Percentiles rank a stretch among this genome's conserved stretches.
Evolutionary conservation across 768 basidiomycete species (phyloP).

Genomic region (Hygrophorus russula): DNA sequence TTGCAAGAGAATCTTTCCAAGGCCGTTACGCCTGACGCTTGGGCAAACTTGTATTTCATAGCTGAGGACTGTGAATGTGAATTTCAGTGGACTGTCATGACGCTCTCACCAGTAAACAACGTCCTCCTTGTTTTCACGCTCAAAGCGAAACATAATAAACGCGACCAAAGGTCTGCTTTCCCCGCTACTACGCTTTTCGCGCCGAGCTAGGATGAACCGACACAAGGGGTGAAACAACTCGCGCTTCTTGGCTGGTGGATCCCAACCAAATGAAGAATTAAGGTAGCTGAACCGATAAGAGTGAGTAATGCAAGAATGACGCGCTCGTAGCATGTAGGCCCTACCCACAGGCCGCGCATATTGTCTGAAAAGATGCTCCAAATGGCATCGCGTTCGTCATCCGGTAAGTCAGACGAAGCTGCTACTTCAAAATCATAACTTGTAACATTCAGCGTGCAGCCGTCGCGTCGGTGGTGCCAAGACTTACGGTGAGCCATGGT

Average conservation of each 20-base stretch:
- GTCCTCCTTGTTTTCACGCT: constrained; percentile 46
- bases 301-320: not conserved
- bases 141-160: constrained; percentile 63
- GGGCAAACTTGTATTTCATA: constrained; percentile 66
- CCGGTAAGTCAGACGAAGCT: constrained; percentile 20
- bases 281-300: constrained; percentile 29
- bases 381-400: constrained; percentile 28
- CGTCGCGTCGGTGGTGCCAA: no score
- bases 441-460: not conserved
- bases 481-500: not conserved
- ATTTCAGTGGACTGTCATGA: not conserved
- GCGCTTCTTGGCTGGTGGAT: constrained; percentile 38
- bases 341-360: constrained; percentile 38
- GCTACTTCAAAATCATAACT: constrained; percentile 1
- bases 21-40: constrained; percentile 34
- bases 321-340: not conserved
- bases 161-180: constrained; percentile 17
- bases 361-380: constrained; percentile 47
- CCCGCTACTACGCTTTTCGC: constrained; percentile 7
- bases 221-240: constrained; percentile 53
- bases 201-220: constrained; percentile 43
- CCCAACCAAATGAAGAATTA: constrained; percentile 55
- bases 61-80: constrained; percentile 23
- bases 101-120: constrained; percentile 58
- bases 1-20: constrained; percentile 46